Percentiles rank a stretch among this genome's conserved stretches.
These are phyloP conservation scores for Ceratobasidium sp. DNA, from an alignment of 1,284 basidiomycete genomes.

Conservation along the genomic window DNA sequence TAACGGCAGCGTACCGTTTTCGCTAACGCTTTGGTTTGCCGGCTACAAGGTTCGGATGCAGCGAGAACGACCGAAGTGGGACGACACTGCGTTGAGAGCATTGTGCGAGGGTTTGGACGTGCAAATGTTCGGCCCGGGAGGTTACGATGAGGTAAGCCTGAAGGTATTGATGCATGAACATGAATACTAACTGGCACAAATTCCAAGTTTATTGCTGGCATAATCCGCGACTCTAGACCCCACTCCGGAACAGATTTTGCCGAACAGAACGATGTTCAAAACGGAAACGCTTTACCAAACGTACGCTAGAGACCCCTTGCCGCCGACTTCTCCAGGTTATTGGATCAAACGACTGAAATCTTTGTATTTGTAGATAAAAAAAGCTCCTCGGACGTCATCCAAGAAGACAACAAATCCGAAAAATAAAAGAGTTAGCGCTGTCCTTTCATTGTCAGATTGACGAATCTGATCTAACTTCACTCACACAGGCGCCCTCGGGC, in stretches of 20 bases:
- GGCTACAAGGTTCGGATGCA: too few relatives aligned
- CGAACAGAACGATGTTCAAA: neutral
- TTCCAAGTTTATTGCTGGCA: too few relatives aligned
- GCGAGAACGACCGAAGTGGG: too few relatives aligned
- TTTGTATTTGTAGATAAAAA: neutral
- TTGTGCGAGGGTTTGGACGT: too few relatives aligned
- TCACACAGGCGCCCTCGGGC: neutral
- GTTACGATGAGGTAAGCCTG: too few relatives aligned
- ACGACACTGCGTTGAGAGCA: too few relatives aligned
- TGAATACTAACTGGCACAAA: neutral
- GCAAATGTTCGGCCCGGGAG: too few relatives aligned
- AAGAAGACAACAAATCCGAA: neutral
- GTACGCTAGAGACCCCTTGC: neutral
- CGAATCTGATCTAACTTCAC: neutral
- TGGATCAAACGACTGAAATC: neutral
- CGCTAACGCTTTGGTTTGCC: too few relatives aligned
- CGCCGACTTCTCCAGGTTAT: neutral
- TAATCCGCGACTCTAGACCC: neutral
- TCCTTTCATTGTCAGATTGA: too few relatives aligned
- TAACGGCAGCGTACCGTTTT: too few relatives aligned
- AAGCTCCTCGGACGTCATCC: neutral
- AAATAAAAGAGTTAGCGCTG: neutral
- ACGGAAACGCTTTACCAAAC: neutral
- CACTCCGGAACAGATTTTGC: neutral
- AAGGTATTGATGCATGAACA: neutral